Evolutionary conservation across 1,284 basidiomycete genomes (phyloP).

Genomic region (Volvariella volvacea): DNA sequence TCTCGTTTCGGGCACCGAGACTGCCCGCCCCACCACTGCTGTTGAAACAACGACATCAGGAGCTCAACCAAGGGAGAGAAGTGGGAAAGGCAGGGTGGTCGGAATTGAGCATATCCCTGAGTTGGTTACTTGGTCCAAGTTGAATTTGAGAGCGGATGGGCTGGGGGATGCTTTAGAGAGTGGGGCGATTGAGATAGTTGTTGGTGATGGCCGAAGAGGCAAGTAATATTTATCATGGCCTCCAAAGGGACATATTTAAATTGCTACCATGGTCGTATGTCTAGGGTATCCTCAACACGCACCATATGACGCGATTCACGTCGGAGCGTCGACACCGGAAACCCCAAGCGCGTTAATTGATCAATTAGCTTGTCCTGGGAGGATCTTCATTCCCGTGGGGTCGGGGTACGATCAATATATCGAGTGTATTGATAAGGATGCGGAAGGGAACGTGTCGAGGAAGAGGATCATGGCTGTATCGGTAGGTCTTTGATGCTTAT

Average conservation of each 20-base stretch:
- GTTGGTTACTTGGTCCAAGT: constrained; percentile 63
- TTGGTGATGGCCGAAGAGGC: constrained; percentile 83
- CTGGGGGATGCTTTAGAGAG: constrained; percentile 44
- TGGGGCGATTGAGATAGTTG: constrained; percentile 55
- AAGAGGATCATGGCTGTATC: constrained; percentile 76
- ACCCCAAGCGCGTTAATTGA: constrained; percentile 74
- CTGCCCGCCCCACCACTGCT: no score
- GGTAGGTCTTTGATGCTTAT: no score
- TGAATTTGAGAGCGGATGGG: constrained; percentile 70
- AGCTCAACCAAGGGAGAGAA: no score
- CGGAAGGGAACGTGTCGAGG: constrained; percentile 59
- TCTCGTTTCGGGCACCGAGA: constrained; percentile 50
- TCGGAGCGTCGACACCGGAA: constrained; percentile 84
- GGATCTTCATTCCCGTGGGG: constrained; percentile 94
- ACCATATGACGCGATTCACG: constrained; percentile 89
- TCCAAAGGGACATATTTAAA: no score
- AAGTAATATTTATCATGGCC: no score
- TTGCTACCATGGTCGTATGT: no score
- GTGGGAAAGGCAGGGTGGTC: constrained; percentile 70
- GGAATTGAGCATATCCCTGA: constrained; percentile 90
- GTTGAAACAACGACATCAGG: no score
- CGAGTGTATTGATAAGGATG: constrained; percentile 78
- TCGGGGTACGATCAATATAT: constrained; percentile 55
- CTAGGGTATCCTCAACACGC: no score
- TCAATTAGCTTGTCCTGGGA: constrained; percentile 78